Conservation (phyloP, 1,284 basidiomycete species). For the Vanrija sp. region DNA sequence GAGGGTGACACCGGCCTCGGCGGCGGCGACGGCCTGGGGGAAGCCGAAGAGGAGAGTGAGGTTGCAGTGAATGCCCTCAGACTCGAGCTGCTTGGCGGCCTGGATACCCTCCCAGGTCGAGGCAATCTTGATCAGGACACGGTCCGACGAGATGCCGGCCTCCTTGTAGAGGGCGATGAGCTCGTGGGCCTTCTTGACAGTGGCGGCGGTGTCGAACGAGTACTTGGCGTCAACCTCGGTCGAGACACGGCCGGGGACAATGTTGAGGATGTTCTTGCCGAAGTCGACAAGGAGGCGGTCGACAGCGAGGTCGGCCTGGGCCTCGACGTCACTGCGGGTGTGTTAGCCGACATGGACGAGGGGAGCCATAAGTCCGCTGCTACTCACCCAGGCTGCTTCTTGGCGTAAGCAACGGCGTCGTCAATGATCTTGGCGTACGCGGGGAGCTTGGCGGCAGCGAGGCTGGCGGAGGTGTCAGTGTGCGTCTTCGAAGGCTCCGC, state of each 20-base stretch:
- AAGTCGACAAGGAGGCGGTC: slow-evolving; percentile 96
- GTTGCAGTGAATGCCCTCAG: slow-evolving; percentile 96
- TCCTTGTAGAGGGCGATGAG: slow-evolving; percentile 92
- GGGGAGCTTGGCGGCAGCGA: slow-evolving; percentile 88
- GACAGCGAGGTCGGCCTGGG: slow-evolving; percentile 69
- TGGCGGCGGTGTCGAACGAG: slow-evolving; percentile 69
- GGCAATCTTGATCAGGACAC: slow-evolving; percentile 97
- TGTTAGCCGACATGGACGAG: not conserved
- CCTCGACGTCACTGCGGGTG: slow-evolving; percentile 56
- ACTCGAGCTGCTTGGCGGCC: slow-evolving; percentile 92
- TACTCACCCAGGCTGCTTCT: slow-evolving; percentile 65
- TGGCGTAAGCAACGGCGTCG: slow-evolving; percentile 74
- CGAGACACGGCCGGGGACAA: slow-evolving; percentile 97
- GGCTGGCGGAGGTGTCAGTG: slow-evolving; percentile 55
- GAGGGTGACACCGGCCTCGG: slow-evolving; percentile 94
- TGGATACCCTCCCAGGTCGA: slow-evolving; percentile 99
- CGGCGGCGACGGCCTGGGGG: slow-evolving; percentile 95
- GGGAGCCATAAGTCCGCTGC: not conserved
- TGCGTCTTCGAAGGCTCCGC: slow-evolving; percentile 8
- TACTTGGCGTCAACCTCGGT: slow-evolving; percentile 98
- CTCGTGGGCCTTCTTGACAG: slow-evolving; percentile 68
- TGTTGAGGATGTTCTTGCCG: slow-evolving; percentile 88
- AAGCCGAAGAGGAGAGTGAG: slow-evolving; percentile 98
- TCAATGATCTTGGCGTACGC: slow-evolving; percentile 81
- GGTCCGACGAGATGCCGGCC: slow-evolving; percentile 84